A percentile compares a stretch with the other conserved stretches of the same genome.
Conservation (phyloP, 352 stramenopile genomes). For the Pythium apleroticum region DNA sequence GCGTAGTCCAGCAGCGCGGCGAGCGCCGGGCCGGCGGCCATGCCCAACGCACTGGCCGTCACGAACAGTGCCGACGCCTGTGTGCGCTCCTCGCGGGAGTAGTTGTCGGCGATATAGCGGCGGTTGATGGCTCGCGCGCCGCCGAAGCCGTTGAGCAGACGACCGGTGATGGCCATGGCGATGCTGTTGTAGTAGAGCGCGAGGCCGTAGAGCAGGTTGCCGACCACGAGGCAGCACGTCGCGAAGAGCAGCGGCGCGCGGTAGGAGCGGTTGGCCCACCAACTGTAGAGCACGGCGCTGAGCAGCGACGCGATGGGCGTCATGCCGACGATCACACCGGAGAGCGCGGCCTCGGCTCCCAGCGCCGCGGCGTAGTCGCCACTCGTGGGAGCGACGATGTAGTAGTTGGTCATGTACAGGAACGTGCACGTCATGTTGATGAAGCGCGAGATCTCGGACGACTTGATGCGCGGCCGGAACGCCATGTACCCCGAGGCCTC, state of each 20-base stretch:
- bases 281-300: slow-evolving; percentile 93
- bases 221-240: slow-evolving; percentile 76
- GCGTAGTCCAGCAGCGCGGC: slow-evolving; percentile 70
- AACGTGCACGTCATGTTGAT: slow-evolving; percentile 96
- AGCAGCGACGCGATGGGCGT: slow-evolving; percentile 94
- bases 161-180: slow-evolving; percentile 87
- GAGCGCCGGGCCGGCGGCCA: slow-evolving; percentile 87
- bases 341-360: slow-evolving; percentile 87
- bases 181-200: slow-evolving; percentile 81
- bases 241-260: slow-evolving; percentile 84
- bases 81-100: slow-evolving; percentile 88
- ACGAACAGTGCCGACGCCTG: slow-evolving; percentile 92
- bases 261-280: slow-evolving; percentile 92
- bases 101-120: slow-evolving; percentile 89
- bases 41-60: slow-evolving; percentile 90
- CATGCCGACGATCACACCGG: slow-evolving; percentile 96
- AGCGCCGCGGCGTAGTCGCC: slow-evolving; percentile 90
- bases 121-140: slow-evolving; percentile 91
- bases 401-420: slow-evolving; percentile 99
- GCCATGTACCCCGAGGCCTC: slow-evolving; percentile 40
- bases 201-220: slow-evolving; percentile 88
- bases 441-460: slow-evolving; percentile 67
- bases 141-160: slow-evolving; percentile 93
- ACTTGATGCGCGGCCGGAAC: slow-evolving; percentile 47
- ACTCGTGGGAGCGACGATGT: slow-evolving; percentile 95